Evolutionary conservation across 1,284 basidiomycete species (phyloP), one percentile per base, ranked within the genome.

Genomic region (Ceratobasidium sp.): DNA sequence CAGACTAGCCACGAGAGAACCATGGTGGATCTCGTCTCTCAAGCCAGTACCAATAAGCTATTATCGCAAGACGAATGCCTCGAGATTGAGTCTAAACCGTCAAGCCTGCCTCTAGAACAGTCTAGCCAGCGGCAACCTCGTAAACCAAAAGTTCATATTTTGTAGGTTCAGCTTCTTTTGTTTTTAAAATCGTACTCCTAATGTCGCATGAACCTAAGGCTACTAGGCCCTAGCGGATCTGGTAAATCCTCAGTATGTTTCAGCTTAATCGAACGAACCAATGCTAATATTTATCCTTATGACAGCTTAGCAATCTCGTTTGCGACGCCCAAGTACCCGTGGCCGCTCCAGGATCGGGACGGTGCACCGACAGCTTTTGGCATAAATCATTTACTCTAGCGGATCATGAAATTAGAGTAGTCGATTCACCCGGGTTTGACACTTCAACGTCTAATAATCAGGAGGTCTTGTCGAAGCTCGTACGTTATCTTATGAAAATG

Each of bases 361-460:
- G 44, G 9, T 64, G 50, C 15, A 75, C 73, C 15, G 56, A 20
- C 7, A 42, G 48, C 20, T 66, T 75, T 33, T 50, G 50, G 7
- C 15, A 12, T 23, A 10, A 38, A 26, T 10, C 46, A 0, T 20
- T 75, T 23, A 6, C 2, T 13, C 12, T 64, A 2, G 46, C 3
- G 15, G 52, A 56, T 3, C 20, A 26, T 0, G 50, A 56, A 5
- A 20, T 75, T 42, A 46, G n/a, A 17, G 38, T 75, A 1, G 26
- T 75, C 23, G 73, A 75, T 28, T 56, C 73, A 2, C 73, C 73
- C 20, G 73, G 73, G 12, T 75, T 75, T n/a, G 26, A 57, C 62
- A 44, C 23, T n/a, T 38, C 62, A 15, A 26, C 48, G 13, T 1
- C 48, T 13, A 57, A 42, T 33, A 62, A 64, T 20, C 6, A n/a